Base-by-base conservation (phyloP, 2,329 filamentous ascomycete species). In the Periconia digitata region DNA sequence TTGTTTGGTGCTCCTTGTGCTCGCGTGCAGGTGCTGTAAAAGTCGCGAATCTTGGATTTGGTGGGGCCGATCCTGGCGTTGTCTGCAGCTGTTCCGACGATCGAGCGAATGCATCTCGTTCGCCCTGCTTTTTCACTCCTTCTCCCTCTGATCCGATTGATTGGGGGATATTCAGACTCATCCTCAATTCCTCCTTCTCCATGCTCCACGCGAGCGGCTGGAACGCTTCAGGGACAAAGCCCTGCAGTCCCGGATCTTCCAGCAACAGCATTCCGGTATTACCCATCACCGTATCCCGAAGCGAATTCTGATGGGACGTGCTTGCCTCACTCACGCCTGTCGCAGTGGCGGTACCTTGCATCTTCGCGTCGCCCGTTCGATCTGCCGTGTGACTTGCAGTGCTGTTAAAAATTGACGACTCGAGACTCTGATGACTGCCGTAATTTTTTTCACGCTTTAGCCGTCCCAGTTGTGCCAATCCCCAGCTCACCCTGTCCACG, bases 181-280 rank as follows among this genome's bases (percentile, higher is more conserved):
- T 50, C 43, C 40, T 54, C 47, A 10, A 43, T 44, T n/a, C 44
- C 10, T 41, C 36, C 32, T 55, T 57, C 17, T 51, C 57, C 55
- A 59, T 47, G 12, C 49, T 51, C 63, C 69, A 72, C 13, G 46
- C 56, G 20, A 70, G 60, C 18, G 70, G 71, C 22, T 60, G 51
- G 44, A 70, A 72, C 8, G 50, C 51, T 49, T 72, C 67, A 4
- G 58, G 54, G 16, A 59, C 52, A 46, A 69, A 66, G 18, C 60
- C 59, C 42, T 78, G 75, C 24, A 77, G 56, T 7, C 74, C 74
- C 13, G 69, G 61, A 47, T 78, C 76, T 54, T 79, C 76, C 22
- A 78, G 67, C 1, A 77, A 62, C 34, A 75, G 63, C 75, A 78
- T 77, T 5, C 75, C 74, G 2, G 72, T 75, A 42, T 72, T 71